Conservation (phyloP, 768 basidiomycete genomes). For the Leccinum broughii region DNA sequence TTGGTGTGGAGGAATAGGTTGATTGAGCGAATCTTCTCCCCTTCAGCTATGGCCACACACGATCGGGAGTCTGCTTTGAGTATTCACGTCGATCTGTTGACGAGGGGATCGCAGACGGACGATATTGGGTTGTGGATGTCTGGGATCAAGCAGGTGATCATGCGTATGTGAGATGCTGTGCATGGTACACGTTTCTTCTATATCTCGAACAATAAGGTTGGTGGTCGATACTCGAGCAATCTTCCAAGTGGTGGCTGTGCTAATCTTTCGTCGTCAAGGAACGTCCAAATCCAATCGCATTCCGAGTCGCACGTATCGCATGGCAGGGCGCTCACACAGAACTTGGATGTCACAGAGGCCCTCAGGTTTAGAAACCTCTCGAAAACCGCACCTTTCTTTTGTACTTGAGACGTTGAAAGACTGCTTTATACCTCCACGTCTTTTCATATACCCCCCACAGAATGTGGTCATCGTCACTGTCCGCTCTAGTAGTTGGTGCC, state of each 20-base stretch:
- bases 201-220: too few species aligned
- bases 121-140: constrained; percentile 90
- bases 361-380: constrained; percentile 14
- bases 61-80: constrained; percentile 80
- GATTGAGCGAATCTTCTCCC: background rate
- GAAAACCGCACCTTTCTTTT: background rate
- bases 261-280: too few species aligned
- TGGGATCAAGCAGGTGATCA: constrained; percentile 84
- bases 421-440: constrained; percentile 5
- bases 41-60: constrained; percentile 73
- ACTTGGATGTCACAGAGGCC: background rate
- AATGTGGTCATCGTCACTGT: background rate
- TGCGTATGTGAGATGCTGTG: constrained; percentile 48
- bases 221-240: too few species aligned
- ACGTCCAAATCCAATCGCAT: too few species aligned
- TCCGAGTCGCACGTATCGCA: too few species aligned
- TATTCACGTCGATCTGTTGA: constrained; percentile 85
- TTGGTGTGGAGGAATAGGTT: background rate
- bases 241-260: too few species aligned
- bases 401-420: background rate
- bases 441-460: constrained; percentile 13
- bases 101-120: constrained; percentile 73
- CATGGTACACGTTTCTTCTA: too few species aligned
- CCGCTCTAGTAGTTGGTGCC: too few species aligned
- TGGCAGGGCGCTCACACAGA: too few species aligned